Evolutionary conservation across 2,329 filamentous ascomycete species (phyloP), one percentile per base, ranked within the genome.

Genomic region (Emydomyces testavorans): DNA sequence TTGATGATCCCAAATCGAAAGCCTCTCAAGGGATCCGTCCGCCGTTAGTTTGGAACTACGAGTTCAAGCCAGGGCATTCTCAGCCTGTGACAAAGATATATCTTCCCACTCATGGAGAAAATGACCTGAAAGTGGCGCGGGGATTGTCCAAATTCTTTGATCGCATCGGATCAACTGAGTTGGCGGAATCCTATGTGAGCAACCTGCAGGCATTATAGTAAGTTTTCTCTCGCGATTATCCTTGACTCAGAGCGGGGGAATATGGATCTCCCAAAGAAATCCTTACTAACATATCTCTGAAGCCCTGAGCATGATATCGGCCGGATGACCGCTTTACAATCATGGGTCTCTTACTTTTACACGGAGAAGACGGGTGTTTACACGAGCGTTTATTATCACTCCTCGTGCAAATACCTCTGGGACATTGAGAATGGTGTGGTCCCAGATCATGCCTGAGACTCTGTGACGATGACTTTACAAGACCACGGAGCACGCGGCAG

Each of bases 321-420:
- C 28, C 34, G 6, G 3, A 50, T 43, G 2, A 26, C 32, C 2
- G 35, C 42, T 5, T 28, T 50, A 3, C 41, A 28, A n/a, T 47
- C 48, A 1, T 50, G 48, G 48, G 11, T 50, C n/a, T 50, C 48
- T 13, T 50, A 42, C 20, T 37, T 43, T 2, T 50, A 46, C 41
- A 50, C 42, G 6, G 48, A 50, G 21, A 50, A 50, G 29, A 46
- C 42, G 8, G 48, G 48, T 3, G 48, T 50, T 4, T 50, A 50
- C 28, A 1, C 47, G 26, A 50, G 42, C 23, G 11, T 11, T 1
- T 50, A 50, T 26, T 50, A 50, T 42, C 48, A 50, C 28, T 39
- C 41, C 11, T 46, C 48, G 16, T n/a, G 24, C 7, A 36, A 46
- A 10, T 35, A 50, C 29, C 42, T 36, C 5, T 50, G 48, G 48